phyloP scores from a whole-genome alignment of 306 rosid species.

The Ceratonia siliqua region DNA sequence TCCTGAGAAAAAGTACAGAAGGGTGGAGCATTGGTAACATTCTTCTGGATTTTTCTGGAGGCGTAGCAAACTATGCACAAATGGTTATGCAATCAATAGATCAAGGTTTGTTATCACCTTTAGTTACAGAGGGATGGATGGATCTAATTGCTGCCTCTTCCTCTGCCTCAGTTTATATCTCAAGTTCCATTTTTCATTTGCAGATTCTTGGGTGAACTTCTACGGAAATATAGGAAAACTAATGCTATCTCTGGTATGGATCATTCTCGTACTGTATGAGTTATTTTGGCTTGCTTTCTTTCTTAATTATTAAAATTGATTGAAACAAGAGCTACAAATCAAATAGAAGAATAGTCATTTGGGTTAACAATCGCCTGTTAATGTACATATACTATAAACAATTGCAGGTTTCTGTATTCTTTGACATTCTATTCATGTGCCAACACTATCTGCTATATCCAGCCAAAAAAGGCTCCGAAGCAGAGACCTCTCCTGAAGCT shows the following conservation, averaged over 20 bases:
- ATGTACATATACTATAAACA: neutral
- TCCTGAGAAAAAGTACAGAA: slow-evolving; percentile 70
- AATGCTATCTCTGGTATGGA: slow-evolving; percentile 69
- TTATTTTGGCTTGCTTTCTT: neutral
- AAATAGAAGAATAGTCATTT: neutral
- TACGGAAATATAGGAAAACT: slow-evolving; percentile 83
- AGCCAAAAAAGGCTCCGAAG: neutral
- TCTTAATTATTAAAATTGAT: neutral
- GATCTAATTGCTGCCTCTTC: no score
- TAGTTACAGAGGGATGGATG: neutral
- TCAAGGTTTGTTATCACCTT: slow-evolving; percentile 58
- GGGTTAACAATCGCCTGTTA: neutral
- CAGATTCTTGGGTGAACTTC: slow-evolving; percentile 84
- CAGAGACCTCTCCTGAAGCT: slow-evolving; percentile 21
- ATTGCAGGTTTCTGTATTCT: slow-evolving; percentile 60
- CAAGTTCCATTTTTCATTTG: slow-evolving; percentile 24
- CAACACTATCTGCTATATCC: slow-evolving; percentile 62
- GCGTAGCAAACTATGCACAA: slow-evolving; percentile 69
- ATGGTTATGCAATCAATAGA: slow-evolving; percentile 86
- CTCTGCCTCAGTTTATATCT: slow-evolving; percentile 1
- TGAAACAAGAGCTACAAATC: neutral
- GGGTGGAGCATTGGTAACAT: slow-evolving; percentile 89
- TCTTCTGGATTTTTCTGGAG: slow-evolving; percentile 78
- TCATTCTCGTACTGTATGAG: neutral
- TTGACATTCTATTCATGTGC: slow-evolving; percentile 58